phyloP scores from a whole-genome alignment of 2,329 filamentous ascomycete genomes.

The Penicillium crustosum region DNA sequence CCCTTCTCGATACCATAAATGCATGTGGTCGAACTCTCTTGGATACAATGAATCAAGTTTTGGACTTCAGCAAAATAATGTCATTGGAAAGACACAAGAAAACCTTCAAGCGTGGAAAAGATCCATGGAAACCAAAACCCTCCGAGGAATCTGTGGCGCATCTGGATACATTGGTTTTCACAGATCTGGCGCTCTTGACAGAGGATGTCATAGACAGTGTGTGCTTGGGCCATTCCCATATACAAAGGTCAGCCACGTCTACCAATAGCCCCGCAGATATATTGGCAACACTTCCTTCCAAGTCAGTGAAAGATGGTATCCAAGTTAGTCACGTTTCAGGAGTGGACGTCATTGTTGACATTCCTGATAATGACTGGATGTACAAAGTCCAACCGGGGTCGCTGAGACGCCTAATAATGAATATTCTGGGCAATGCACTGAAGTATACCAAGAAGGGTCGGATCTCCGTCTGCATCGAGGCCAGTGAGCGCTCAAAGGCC shows the following conservation, averaged over 20 bases:
- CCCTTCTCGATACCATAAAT: constrained; percentile 48
- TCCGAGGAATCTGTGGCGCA: background rate
- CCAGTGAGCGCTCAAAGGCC: background rate
- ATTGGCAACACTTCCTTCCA: background rate
- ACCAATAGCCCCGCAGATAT: background rate
- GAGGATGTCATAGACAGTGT: constrained; percentile 29
- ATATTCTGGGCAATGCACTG: constrained; percentile 33
- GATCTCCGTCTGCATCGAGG: constrained; percentile 20
- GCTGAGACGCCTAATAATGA: constrained; percentile 33
- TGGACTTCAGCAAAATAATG: constrained; percentile 36
- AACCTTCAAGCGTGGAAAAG: constrained; percentile 3
- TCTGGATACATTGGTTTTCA: constrained; percentile 7
- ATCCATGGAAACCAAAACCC: constrained; percentile 6
- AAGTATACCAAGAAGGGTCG: constrained; percentile 32
- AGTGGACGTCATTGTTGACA: constrained; percentile 2
- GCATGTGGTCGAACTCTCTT: constrained; percentile 52
- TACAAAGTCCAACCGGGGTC: constrained; percentile 25
- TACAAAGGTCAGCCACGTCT: background rate
- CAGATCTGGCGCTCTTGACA: constrained; percentile 27
- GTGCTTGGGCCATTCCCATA: constrained; percentile 22
- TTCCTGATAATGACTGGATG: constrained; percentile 21
- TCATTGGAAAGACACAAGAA: constrained; percentile 14
- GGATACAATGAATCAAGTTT: constrained; percentile 43
- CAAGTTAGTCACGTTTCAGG: background rate
- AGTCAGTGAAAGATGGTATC: background rate